phyloP scores from a whole-genome alignment of 306 rosid genomes.

The Malus fusca region DNA sequence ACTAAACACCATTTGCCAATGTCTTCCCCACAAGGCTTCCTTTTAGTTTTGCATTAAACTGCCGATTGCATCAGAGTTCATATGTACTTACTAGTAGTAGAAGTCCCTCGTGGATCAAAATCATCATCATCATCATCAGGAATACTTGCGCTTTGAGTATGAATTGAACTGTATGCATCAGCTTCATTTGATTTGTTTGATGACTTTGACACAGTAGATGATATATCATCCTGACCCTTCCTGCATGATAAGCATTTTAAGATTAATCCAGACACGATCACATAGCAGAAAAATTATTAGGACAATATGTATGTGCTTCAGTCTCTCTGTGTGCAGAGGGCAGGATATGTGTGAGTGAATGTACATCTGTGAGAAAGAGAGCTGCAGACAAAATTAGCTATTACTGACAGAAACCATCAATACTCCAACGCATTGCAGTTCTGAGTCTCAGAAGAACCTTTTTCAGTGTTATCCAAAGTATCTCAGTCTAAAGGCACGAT shows the following conservation, averaged over 20 bases:
- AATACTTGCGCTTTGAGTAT: slow-evolving; percentile 41
- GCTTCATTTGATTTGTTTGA: slow-evolving; percentile 38
- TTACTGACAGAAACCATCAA: not conserved
- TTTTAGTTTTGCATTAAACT: not conserved
- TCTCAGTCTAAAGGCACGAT: not conserved
- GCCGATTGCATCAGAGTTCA: slow-evolving; percentile 1
- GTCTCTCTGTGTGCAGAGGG: not conserved
- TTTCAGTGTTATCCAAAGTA: not conserved
- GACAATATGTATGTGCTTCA: not conserved
- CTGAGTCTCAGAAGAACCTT: not conserved
- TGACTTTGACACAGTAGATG: slow-evolving; percentile 46
- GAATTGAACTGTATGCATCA: slow-evolving; percentile 37
- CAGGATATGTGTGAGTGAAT: too few relatives aligned
- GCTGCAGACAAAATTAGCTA: not conserved
- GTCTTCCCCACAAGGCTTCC: slow-evolving; percentile 13
- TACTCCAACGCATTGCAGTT: not conserved
- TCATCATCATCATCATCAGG: slow-evolving; percentile 52
- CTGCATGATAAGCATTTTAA: slow-evolving; percentile 41
- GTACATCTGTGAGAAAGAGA: not conserved
- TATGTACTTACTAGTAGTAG: slow-evolving; percentile 56
- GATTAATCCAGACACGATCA: slow-evolving; percentile 19
- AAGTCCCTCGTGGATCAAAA: slow-evolving; percentile 93
- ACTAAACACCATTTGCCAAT: not conserved
- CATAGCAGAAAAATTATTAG: not conserved
- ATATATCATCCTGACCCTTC: slow-evolving; percentile 34